Percentiles rank a stretch among this genome's conserved stretches.
phyloP scores from a whole-genome alignment of 257 asterid species.

The Ilex aquifolium region DNA sequence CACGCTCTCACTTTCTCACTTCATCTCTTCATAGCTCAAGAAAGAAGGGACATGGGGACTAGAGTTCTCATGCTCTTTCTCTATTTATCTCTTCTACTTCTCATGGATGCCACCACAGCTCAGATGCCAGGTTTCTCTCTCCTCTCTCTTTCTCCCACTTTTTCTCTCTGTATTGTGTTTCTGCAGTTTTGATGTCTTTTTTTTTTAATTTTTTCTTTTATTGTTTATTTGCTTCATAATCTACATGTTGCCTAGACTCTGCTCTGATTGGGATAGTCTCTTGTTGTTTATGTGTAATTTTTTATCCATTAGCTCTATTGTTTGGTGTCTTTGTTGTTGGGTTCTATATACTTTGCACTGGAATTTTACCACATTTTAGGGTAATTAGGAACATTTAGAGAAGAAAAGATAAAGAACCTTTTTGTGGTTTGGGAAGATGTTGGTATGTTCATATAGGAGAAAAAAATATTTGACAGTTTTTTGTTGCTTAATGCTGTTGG shows the following conservation, averaged over 20 bases:
- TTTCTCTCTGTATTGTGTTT: not conserved
- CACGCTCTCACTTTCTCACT: not conserved
- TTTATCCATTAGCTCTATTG: no score
- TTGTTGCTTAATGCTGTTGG: not conserved
- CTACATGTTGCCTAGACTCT: no score
- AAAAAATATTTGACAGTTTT: not conserved
- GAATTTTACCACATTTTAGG: no score
- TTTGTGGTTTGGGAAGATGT: not conserved
- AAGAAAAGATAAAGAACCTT: not conserved
- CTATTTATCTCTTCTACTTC: constrained; percentile 26
- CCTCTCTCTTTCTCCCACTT: not conserved
- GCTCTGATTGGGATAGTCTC: no score
- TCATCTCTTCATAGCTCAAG: constrained; percentile 16
- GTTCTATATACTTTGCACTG: not conserved
- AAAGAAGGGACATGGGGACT: constrained; percentile 43
- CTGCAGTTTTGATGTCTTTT: not conserved
- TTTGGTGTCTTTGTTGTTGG: not conserved
- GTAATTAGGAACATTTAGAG: not conserved
- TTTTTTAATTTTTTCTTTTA: constrained; percentile 1
- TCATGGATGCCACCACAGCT: constrained; percentile 53
- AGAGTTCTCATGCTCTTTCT: constrained; percentile 23
- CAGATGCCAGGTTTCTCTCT: constrained; percentile 76
- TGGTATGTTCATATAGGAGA: not conserved
- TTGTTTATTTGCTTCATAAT: not conserved
- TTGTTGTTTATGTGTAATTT: no score